Base-by-base conservation (phyloP, 139 green algal species). In the Chlorella vulgaris region DNA sequence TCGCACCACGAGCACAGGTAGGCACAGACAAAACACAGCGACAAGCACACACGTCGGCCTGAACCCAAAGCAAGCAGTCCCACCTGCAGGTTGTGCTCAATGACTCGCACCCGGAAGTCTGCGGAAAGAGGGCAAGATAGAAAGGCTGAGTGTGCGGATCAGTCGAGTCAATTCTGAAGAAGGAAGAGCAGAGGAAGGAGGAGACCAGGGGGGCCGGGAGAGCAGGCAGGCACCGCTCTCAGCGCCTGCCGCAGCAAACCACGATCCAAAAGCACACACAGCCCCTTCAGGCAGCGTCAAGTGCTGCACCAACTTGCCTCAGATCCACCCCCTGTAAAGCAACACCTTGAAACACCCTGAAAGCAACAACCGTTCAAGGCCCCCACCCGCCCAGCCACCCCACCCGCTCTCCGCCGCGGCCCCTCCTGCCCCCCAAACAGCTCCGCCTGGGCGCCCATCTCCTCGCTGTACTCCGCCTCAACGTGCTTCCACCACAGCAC, bases 1-100 rank as follows among this genome's bases (percentile, higher is more conserved):
- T n/a, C n/a, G n/a, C n/a, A n/a, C n/a, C n/a, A n/a, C n/a, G n/a
- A n/a, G n/a, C n/a, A n/a, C n/a, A n/a, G n/a, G n/a, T n/a, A n/a
- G n/a, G n/a, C n/a, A n/a, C n/a, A n/a, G n/a, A n/a, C n/a, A n/a
- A n/a, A n/a, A n/a, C n/a, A n/a, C n/a, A n/a, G n/a, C n/a, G n/a
- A 58, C 47, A 15, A 58, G 47, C 47, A 58, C n/a, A 15, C 47
- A 15, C 47, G 15, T 10, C 13, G 47, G 47, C 47, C 10, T 58
- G 47, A 58, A 58, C 47, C 47, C 13, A 15, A 10, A 58, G 47
- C 47, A 10, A 58, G 47, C 47, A 58, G 47, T 15, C 97, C 85
- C 21, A 97, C 93, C 66, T 97, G 90, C 38, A 99, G 90, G 89
- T 99, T 99, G 93, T 99, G 95, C 88, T 98, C 92, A 3, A 91